Conservation (phyloP, 805 yeast genomes). For the Metschnikowia similis region DNA sequence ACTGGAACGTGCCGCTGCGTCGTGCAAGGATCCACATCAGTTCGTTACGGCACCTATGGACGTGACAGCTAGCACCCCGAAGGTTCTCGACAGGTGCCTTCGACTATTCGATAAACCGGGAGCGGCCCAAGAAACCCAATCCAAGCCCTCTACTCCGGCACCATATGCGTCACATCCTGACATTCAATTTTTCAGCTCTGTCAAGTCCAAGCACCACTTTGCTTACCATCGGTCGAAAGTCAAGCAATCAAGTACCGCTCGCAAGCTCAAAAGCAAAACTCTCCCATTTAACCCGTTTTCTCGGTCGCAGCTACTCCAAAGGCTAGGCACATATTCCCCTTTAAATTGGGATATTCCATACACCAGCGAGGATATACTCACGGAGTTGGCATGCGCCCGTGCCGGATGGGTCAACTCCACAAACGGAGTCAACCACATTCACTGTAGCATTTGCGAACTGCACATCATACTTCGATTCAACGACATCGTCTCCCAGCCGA, state of each 20-base stretch:
- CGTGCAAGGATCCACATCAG: neutral
- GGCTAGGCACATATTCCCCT: constrained; percentile 43
- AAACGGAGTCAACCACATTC: constrained; percentile 26
- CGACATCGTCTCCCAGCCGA: constrained; percentile 10
- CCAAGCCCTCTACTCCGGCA: constrained; percentile 12
- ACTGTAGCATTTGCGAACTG: constrained; percentile 31
- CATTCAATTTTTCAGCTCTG: constrained; percentile 33
- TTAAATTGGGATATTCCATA: constrained; percentile 45
- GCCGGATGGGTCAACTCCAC: constrained; percentile 46
- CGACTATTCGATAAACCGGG: constrained; percentile 5
- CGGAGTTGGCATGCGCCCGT: constrained; percentile 46
- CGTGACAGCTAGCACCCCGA: constrained; percentile 12
- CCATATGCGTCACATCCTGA: constrained; percentile 31
- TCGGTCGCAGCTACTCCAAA: constrained; percentile 27
- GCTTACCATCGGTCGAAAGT: constrained; percentile 31
- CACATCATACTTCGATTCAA: constrained; percentile 29
- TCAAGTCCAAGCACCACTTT: constrained; percentile 35
- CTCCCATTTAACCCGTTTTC: constrained; percentile 36
- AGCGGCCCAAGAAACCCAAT: neutral
- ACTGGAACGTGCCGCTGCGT: neutral
- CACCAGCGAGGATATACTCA: constrained; percentile 22
- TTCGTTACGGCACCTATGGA: neutral
- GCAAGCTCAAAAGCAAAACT: constrained; percentile 7
- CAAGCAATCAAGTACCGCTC: neutral
- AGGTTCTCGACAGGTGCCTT: constrained; percentile 13